Evolutionary conservation across 2,329 filamentous ascomycete species (phyloP).

Genomic region (Aspergillus sojae): DNA sequence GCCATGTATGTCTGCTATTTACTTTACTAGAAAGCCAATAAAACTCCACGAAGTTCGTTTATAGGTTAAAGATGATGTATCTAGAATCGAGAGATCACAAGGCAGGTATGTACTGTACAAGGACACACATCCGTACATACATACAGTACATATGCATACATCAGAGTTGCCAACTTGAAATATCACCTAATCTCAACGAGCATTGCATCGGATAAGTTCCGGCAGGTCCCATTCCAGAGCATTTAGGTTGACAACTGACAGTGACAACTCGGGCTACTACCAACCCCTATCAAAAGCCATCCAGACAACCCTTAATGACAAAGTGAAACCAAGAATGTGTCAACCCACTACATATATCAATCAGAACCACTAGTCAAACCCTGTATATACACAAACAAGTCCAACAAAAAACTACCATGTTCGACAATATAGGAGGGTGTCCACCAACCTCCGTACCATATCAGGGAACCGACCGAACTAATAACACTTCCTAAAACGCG

Average conservation of each 20-base stretch:
- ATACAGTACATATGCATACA: not conserved
- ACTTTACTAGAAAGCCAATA: too few species aligned
- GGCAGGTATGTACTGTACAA: not conserved
- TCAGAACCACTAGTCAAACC: too few species aligned
- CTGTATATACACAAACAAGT: too few species aligned
- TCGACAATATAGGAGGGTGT: too few species aligned
- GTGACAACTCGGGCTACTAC: too few species aligned
- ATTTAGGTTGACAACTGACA: not conserved
- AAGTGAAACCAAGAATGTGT: too few species aligned
- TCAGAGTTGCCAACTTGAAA: not conserved
- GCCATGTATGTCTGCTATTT: not conserved
- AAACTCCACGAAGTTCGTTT: too few species aligned
- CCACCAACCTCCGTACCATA: not conserved
- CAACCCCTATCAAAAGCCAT: too few species aligned
- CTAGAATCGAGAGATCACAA: not conserved
- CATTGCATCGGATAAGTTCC: not conserved
- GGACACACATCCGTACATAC: not conserved
- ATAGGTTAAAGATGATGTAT: not conserved
- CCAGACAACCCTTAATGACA: too few species aligned
- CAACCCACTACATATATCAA: too few species aligned
- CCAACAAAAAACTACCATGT: too few species aligned
- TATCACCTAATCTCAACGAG: not conserved
- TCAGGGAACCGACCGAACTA: slow-evolving; percentile 1
- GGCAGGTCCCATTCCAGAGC: not conserved
- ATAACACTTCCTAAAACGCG: slow-evolving; percentile 31